Evolutionary conservation across 2,329 filamentous ascomycete species (phyloP).

Genomic region (Claviceps sp.): DNA sequence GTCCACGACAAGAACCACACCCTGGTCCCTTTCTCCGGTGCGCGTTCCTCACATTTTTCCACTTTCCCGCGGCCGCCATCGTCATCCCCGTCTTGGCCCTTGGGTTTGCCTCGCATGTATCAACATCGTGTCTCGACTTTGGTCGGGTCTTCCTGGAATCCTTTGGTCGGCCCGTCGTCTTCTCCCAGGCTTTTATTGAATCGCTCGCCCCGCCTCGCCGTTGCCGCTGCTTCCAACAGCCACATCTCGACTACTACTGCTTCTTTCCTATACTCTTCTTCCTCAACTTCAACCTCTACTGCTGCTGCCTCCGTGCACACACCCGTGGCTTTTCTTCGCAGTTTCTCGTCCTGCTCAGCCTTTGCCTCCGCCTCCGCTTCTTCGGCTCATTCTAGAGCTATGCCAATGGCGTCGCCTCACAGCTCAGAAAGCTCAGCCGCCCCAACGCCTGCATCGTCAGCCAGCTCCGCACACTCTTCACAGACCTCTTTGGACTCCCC

Average conservation of each 20-base stretch:
- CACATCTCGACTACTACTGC: constrained; percentile 3
- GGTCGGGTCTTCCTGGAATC: neutral
- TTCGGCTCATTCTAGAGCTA: constrained; percentile 7
- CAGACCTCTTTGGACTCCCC: constrained; percentile 42
- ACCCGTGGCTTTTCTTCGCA: neutral
- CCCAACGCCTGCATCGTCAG: constrained; percentile 39
- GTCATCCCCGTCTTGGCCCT: constrained; percentile 4
- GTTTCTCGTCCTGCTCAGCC: neutral
- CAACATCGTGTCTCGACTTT: constrained; percentile 8
- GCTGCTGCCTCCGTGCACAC: constrained; percentile 1
- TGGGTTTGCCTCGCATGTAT: constrained; percentile 10
- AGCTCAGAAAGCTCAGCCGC: constrained; percentile 37
- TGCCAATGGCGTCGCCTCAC: constrained; percentile 22
- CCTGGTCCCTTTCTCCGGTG: neutral
- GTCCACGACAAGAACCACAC: constrained; percentile 3
- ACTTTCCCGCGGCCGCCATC: constrained; percentile 1
- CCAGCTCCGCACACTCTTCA: constrained; percentile 33
- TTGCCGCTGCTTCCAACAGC: neutral
- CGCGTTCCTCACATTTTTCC: neutral
- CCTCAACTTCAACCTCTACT: neutral
- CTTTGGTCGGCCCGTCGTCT: constrained; percentile 7
- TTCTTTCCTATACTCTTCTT: constrained; percentile 2
- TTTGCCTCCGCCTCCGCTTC: no score
- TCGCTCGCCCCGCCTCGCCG: constrained; percentile 5
- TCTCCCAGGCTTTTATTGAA: constrained; percentile 9